Conservation (phyloP, 1,139 yeast species). For the Meyerozyma elateridarum region DNA sequence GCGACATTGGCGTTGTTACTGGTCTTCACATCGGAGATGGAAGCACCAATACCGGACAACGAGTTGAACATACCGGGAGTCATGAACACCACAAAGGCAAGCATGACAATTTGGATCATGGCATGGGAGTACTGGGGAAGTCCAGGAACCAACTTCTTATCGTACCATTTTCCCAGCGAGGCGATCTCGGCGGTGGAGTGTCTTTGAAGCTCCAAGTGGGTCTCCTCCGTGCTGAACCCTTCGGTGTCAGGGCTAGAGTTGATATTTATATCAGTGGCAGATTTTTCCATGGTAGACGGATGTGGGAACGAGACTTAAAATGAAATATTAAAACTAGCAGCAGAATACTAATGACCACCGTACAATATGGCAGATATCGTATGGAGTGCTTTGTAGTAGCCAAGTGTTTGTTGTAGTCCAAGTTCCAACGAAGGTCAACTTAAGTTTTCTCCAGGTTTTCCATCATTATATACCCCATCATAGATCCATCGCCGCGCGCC, state of each 20-base stretch:
- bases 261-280: neutral
- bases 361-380: too few relatives aligned
- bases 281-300: slow-evolving; percentile 1
- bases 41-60: slow-evolving; percentile 50
- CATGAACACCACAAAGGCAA: slow-evolving; percentile 48
- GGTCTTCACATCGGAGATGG: slow-evolving; percentile 34
- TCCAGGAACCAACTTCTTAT: slow-evolving; percentile 21
- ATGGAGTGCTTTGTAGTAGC: too few relatives aligned
- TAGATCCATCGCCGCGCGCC: too few relatives aligned
- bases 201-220: slow-evolving; percentile 22
- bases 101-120: slow-evolving; percentile 41
- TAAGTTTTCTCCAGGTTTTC: too few relatives aligned
- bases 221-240: slow-evolving; percentile 9
- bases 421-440: too few relatives aligned
- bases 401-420: too few relatives aligned
- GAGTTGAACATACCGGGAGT: slow-evolving; percentile 60
- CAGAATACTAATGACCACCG: too few relatives aligned
- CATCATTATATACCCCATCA: too few relatives aligned
- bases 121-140: slow-evolving; percentile 41
- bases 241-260: slow-evolving; percentile 2
- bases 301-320: too few relatives aligned
- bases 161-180: slow-evolving; percentile 32
- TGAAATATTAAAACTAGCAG: too few relatives aligned
- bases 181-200: slow-evolving; percentile 28
- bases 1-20: slow-evolving; percentile 54